Evolutionary conservation across 169 alveolate species (phyloP).

Genomic region (Perkinsus marinus): DNA sequence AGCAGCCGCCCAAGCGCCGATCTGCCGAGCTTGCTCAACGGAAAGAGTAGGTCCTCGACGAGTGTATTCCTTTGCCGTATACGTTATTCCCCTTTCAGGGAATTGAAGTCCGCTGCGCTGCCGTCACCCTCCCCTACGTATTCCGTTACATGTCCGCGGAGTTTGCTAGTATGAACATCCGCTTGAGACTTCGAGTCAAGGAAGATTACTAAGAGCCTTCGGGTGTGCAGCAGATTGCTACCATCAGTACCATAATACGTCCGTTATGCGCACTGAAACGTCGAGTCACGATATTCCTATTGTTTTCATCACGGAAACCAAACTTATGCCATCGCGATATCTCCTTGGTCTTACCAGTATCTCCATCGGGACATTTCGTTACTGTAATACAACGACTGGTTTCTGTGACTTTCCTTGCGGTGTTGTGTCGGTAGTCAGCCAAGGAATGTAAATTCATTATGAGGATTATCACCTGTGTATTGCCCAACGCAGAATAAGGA

Average conservation of each 20-base stretch:
- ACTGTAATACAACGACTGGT: not conserved
- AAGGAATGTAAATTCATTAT: not conserved
- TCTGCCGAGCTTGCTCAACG: constrained; percentile 19
- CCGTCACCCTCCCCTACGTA: constrained; percentile 26
- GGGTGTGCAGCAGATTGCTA: not conserved
- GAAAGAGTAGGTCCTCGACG: not conserved
- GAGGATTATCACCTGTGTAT: too few relatives aligned
- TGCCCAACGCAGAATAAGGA: too few relatives aligned
- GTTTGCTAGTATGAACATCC: not conserved
- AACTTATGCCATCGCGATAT: not conserved
- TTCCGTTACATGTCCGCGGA: constrained; percentile 12
- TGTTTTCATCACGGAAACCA: not conserved
- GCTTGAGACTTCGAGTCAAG: not conserved
- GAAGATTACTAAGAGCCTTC: not conserved
- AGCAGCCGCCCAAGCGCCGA: constrained; percentile 13
- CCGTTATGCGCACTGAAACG: not conserved
- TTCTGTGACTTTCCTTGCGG: not conserved
- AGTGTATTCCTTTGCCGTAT: not conserved
- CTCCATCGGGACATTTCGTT: not conserved
- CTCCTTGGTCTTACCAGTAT: not conserved
- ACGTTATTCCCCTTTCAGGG: not conserved
- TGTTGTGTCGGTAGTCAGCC: not conserved
- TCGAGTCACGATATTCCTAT: not conserved
- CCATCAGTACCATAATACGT: not conserved
- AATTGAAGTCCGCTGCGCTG: constrained; percentile 21